Conservation (phyloP, 2,329 filamentous ascomycete genomes). For the Cephalotrichum gorgonifer region DNA sequence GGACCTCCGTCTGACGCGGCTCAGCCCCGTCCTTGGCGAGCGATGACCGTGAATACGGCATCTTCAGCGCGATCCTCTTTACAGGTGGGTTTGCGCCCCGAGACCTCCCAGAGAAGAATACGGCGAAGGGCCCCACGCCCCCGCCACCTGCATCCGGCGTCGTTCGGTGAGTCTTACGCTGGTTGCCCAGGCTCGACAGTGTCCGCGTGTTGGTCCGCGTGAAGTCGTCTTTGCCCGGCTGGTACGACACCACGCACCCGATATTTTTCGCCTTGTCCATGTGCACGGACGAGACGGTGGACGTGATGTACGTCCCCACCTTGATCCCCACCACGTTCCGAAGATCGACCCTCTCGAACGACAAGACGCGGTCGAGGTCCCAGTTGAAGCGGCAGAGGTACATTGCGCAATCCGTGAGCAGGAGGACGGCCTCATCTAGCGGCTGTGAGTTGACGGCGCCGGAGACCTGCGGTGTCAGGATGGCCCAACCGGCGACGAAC, state of each 20-base stretch:
- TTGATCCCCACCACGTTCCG: slow-evolving; percentile 62
- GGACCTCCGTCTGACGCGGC: slow-evolving; percentile 38
- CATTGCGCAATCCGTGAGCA: slow-evolving; percentile 74
- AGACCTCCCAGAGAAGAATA: slow-evolving; percentile 2
- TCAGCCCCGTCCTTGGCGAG: slow-evolving; percentile 39
- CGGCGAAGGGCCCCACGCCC: background rate
- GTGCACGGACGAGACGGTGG: slow-evolving; percentile 68
- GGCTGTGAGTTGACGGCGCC: slow-evolving; percentile 61
- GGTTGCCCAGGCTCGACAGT: slow-evolving; percentile 41
- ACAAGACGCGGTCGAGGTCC: slow-evolving; percentile 87
- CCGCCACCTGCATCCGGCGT: background rate
- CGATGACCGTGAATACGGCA: slow-evolving; percentile 41
- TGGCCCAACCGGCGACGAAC: slow-evolving; percentile 79
- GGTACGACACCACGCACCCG: slow-evolving; percentile 72
- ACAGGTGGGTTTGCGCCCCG: slow-evolving; percentile 17
- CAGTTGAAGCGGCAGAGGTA: slow-evolving; percentile 92
- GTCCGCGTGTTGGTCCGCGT: slow-evolving; percentile 79
- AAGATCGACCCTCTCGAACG: slow-evolving; percentile 78
- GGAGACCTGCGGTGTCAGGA: slow-evolving; percentile 64
- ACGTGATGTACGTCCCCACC: slow-evolving; percentile 83
- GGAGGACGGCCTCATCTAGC: slow-evolving; percentile 79
- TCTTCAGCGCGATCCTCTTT: slow-evolving; percentile 44
- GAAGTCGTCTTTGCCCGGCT: slow-evolving; percentile 59
- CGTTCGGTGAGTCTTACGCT: slow-evolving; percentile 10
- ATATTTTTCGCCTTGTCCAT: slow-evolving; percentile 72